A percentile compares a stretch with the other conserved stretches of the same genome.
phyloP scores from a whole-genome alignment of 1,284 basidiomycete genomes.

The Marasmius sp. region DNA sequence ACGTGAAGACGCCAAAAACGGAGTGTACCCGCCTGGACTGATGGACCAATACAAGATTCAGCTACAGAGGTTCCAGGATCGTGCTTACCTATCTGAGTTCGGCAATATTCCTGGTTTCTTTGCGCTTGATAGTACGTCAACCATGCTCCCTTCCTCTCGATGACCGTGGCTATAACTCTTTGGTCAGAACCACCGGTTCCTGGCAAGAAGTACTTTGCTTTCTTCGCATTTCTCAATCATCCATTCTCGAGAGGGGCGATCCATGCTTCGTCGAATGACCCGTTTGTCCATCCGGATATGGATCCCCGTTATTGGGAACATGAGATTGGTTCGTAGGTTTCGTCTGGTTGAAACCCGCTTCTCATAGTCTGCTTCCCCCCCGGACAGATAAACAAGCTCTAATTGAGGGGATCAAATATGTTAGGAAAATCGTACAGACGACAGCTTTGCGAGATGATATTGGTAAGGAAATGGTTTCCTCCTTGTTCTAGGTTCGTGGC shows the following conservation, averaged over 20 bases:
- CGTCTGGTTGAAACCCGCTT: background rate
- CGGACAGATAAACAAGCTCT: slow-evolving; percentile 10
- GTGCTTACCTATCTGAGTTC: background rate
- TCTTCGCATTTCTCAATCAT: slow-evolving; percentile 16
- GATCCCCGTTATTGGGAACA: slow-evolving; percentile 43
- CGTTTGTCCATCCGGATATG: slow-evolving; percentile 37
- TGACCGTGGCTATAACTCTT: background rate
- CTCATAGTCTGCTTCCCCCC: too few relatives aligned
- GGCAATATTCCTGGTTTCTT: background rate
- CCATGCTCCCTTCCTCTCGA: background rate
- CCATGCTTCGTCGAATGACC: slow-evolving; percentile 37
- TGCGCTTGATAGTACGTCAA: background rate
- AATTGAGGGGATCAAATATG: slow-evolving; percentile 9
- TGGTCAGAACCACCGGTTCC: slow-evolving; percentile 14
- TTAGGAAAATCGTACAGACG: slow-evolving; percentile 3
- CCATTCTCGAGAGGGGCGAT: slow-evolving; percentile 21
- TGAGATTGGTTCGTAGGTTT: slow-evolving; percentile 33
- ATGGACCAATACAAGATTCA: slow-evolving; percentile 35
- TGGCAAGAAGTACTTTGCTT: slow-evolving; percentile 18
- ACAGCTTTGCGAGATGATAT: background rate
- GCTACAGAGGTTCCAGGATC: slow-evolving; percentile 25
- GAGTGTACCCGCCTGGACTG: slow-evolving; percentile 26
- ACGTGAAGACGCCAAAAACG: slow-evolving; percentile 13
- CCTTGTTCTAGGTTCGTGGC: background rate
- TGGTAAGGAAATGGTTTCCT: slow-evolving; percentile 7